phyloP scores from a whole-genome alignment of 176 grass and related monocot genomes.

The Aegilops sharonensis region DNA sequence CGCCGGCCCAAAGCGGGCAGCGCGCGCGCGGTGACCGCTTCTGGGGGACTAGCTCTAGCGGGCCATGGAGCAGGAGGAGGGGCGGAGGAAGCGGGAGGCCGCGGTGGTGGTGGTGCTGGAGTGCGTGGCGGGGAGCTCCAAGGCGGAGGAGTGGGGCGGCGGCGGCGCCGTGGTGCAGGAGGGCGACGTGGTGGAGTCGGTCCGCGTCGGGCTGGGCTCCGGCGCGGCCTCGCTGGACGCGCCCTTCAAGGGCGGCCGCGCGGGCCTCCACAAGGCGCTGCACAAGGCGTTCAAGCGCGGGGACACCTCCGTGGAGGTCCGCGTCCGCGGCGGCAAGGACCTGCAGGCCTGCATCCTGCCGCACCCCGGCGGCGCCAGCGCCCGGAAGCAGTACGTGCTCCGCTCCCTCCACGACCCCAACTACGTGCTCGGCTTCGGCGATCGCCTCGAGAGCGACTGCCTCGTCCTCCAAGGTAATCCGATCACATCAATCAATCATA shows the following conservation, averaged over 20 bases:
- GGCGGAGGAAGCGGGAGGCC: not conserved
- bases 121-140: conserved; percentile 96
- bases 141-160: conserved; percentile 97
- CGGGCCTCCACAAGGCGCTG: conserved; percentile 59
- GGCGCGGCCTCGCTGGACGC: conserved; percentile 37
- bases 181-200: conserved; percentile 88
- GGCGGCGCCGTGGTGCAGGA: conserved; percentile 71
- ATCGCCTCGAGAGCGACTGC: conserved; percentile 65
- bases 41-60: too few species aligned
- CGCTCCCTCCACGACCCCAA: conserved; percentile 73
- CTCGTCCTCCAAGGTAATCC: conserved; percentile 46
- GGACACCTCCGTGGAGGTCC: conserved; percentile 75
- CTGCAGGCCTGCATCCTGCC: conserved; percentile 73
- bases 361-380: conserved; percentile 29
- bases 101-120: conserved; percentile 68
- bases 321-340: conserved; percentile 49
- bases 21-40: not conserved
- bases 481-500: not conserved
- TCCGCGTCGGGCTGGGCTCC: conserved; percentile 50
- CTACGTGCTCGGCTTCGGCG: conserved; percentile 65
- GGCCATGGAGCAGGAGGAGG: conserved; percentile 36
- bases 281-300: conserved; percentile 80
- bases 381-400: conserved; percentile 57
- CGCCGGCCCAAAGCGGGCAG: not conserved
- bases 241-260: conserved; percentile 77